phyloP scores from a whole-genome alignment of 306 rosid genomes.

The Crataegus laevigata region DNA sequence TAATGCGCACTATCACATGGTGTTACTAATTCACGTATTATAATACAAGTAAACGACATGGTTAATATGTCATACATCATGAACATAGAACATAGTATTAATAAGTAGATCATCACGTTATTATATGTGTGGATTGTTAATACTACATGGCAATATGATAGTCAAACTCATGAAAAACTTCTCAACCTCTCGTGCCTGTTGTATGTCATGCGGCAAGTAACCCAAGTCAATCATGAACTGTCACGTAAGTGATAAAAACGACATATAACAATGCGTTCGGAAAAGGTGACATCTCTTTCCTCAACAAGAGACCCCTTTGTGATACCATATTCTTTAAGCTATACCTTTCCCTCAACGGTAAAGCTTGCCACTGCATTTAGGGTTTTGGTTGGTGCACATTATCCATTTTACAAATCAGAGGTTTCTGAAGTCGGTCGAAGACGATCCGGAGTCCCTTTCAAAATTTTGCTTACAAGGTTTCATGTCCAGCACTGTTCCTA shows the following conservation, averaged over 20 bases:
- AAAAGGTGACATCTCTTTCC: not conserved
- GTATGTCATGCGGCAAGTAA: not conserved
- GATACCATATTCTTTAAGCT: not conserved
- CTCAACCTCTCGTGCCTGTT: not conserved
- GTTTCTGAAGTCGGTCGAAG: slow-evolving; percentile 39
- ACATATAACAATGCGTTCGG: not conserved
- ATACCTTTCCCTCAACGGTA: slow-evolving; percentile 41
- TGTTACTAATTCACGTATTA: too few species aligned
- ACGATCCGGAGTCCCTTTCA: slow-evolving; percentile 45
- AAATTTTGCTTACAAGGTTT: slow-evolving; percentile 59
- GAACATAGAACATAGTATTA: not conserved
- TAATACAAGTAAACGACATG: too few species aligned
- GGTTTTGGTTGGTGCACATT: slow-evolving; percentile 17
- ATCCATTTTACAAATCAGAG: not conserved
- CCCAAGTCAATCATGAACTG: not conserved
- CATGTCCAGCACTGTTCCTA: slow-evolving; percentile 25
- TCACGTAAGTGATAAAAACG: not conserved
- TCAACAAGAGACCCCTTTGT: not conserved
- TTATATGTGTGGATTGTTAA: not conserved
- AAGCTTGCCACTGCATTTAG: slow-evolving; percentile 19
- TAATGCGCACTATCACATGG: not conserved
- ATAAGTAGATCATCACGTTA: not conserved
- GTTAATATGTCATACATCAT: too few species aligned
- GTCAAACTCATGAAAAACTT: not conserved
- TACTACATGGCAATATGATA: not conserved